Evolutionary conservation across 441 rosid genomes (phyloP), one percentile per base, ranked within the genome.

Genomic region (Euphorbia celastroides): DNA sequence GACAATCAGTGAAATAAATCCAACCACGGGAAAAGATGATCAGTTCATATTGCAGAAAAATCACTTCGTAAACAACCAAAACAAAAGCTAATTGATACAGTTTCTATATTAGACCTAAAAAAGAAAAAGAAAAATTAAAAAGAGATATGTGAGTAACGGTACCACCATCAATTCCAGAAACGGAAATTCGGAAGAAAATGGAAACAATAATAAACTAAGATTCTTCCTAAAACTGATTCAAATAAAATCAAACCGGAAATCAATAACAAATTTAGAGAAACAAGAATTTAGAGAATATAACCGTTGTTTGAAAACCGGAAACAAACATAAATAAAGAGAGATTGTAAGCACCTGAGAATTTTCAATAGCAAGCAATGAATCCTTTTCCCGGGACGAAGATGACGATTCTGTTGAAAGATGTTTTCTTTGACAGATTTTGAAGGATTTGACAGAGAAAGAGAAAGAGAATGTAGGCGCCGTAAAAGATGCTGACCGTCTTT

Each of bases 1-100:
- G 26, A 52, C 27, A 26, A 74, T 57, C 77, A 54, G 65, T 2
- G 62, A 78, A 64, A 42, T 26, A 28, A 62, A 51, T 60, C n/a
- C n/a, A n/a, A 69, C 16, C 46, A 31, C 48, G 20, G 23, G 23
- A 34, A 23, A 48, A 31, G 8, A 27, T 22, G 8, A 56, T 41
- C 26, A 41, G 30, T 12, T 70, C 41, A 7, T 9, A 2, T 11
- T 42, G 11, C 48, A 5, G 17, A 42, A 42, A 42, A 42, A 42
- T 42, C 48, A 42, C 48, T 38, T 38, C 44, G 11, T 8, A 38
- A 38, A 13, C 30, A 44, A 30, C 10, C 26, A 34, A 68, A 51
- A 36, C 7, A 51, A 41, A n/a, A 51, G 26, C 34, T 20, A 31
- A 20, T 20, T 10, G 14, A 42, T 42, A 42, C 9, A 42, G 48